Conservation (phyloP, 495 filamentous ascomycete species). For the Podospora fimiseda region DNA sequence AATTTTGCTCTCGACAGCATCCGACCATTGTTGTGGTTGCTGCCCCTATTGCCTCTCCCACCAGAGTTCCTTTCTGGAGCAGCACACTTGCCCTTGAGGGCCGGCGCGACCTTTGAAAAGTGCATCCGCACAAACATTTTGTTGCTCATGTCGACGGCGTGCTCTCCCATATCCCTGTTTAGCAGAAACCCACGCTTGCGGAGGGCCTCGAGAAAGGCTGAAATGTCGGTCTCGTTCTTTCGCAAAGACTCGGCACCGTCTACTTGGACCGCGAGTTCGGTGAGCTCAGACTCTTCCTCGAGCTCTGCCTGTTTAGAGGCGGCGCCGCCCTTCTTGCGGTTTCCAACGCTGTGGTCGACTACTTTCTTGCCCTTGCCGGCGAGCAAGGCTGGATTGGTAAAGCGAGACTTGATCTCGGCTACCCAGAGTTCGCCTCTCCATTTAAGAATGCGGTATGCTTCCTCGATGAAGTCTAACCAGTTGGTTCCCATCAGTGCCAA, state of each 20-base stretch:
- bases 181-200: conserved; percentile 71
- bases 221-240: conserved; percentile 70
- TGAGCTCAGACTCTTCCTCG: conserved; percentile 41
- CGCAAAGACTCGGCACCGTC: conserved; percentile 45
- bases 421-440: conserved; percentile 96
- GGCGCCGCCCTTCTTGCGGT: conserved; percentile 36
- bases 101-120: conserved; percentile 73
- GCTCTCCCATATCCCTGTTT: conserved; percentile 43
- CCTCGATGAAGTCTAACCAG: conserved; percentile 91
- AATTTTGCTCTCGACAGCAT: conserved; percentile 48
- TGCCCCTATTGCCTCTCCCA: not conserved
- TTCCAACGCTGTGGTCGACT: conserved; percentile 59
- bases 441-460: conserved; percentile 81
- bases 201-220: conserved; percentile 82
- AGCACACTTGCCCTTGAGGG: conserved; percentile 63
- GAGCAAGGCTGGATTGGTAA: conserved; percentile 56
- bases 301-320: conserved; percentile 26
- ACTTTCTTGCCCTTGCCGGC: conserved; percentile 34
- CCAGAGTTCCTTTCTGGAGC: conserved; percentile 16
- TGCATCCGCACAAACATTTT: conserved; percentile 98
- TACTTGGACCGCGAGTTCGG: conserved; percentile 46
- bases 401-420: conserved; percentile 90
- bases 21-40: not conserved
- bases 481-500: conserved; percentile 98
- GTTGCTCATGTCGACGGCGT: conserved; percentile 72